Conservation (phyloP, 768 basidiomycete genomes). For the Psilocybe subaeruginosa region DNA sequence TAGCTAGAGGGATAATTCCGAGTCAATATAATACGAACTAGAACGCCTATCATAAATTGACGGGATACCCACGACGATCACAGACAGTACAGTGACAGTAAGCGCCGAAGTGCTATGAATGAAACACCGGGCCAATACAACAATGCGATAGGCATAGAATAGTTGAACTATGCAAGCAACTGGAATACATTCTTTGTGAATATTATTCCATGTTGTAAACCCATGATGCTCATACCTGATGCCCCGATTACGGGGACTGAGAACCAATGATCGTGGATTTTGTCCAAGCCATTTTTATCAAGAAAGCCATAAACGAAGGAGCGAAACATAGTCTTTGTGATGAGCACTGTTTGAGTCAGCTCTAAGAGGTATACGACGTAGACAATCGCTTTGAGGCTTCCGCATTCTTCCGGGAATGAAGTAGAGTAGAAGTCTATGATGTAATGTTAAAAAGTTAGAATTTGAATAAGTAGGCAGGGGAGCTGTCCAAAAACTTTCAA, state of each 20-base stretch:
- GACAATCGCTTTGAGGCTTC: not conserved
- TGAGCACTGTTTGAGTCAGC: conserved; percentile 1
- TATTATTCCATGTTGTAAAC: not conserved
- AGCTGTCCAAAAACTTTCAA: not conserved
- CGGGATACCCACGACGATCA: not conserved
- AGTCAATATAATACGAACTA: too few species aligned
- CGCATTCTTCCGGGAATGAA: not conserved
- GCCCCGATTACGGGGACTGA: not conserved
- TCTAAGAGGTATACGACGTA: not conserved
- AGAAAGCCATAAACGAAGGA: not conserved
- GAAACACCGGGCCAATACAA: not conserved
- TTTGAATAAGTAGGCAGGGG: not conserved
- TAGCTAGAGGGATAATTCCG: conserved; percentile 1
- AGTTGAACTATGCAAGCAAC: not conserved
- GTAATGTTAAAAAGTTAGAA: not conserved
- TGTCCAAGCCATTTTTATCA: not conserved
- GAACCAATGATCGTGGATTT: conserved; percentile 3
- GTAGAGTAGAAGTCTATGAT: conserved; percentile 1
- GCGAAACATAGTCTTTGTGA: not conserved
- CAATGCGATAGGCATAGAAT: not conserved
- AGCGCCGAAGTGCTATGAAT: not conserved
- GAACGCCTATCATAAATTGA: not conserved
- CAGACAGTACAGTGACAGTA: not conserved
- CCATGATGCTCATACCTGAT: not conserved
- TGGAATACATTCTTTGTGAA: not conserved